phyloP scores from a whole-genome alignment of 1,139 yeast genomes.

The Candida sp. region DNA sequence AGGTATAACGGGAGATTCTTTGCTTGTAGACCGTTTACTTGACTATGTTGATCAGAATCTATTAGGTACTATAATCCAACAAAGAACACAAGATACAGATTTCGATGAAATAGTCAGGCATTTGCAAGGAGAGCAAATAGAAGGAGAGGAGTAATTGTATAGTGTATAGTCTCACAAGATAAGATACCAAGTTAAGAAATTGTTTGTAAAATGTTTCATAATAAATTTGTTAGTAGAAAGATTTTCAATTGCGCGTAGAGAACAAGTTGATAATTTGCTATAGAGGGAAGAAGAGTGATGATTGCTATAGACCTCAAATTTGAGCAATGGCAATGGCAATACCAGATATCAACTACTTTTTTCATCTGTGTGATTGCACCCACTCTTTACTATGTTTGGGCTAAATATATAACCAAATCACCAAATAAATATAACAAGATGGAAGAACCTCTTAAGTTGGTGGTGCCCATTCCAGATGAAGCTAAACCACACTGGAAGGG shows the following conservation, averaged over 20 bases:
- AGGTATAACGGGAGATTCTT: constrained; percentile 16
- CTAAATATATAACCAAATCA: constrained; percentile 32
- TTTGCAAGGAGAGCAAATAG: constrained; percentile 10
- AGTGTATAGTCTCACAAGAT: not conserved
- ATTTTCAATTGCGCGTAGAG: not conserved
- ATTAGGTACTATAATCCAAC: constrained; percentile 34
- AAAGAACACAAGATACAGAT: constrained; percentile 21
- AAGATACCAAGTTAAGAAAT: not conserved
- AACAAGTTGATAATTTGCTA: not conserved
- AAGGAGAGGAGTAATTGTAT: constrained; percentile 2
- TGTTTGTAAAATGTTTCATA: not conserved
- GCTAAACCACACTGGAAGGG: constrained; percentile 95
- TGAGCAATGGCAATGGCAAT: constrained; percentile 45
- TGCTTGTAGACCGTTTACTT: constrained; percentile 27
- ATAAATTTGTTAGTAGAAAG: too few relatives aligned
- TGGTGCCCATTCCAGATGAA: constrained; percentile 69
- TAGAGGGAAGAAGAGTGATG: constrained; percentile 17
- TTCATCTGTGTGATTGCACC: constrained; percentile 41
- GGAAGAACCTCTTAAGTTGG: constrained; percentile 48
- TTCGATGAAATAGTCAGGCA: constrained; percentile 23
- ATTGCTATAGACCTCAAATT: constrained; percentile 44
- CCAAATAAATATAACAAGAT: constrained; percentile 43
- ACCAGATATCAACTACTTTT: constrained; percentile 46
- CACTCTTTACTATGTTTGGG: constrained; percentile 32
- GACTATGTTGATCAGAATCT: constrained; percentile 38